Percentiles rank a stretch among this genome's conserved stretches.
Evolutionary conservation across 495 filamentous ascomycete species (phyloP).

Genomic region (Aspergillus mulundensis): DNA sequence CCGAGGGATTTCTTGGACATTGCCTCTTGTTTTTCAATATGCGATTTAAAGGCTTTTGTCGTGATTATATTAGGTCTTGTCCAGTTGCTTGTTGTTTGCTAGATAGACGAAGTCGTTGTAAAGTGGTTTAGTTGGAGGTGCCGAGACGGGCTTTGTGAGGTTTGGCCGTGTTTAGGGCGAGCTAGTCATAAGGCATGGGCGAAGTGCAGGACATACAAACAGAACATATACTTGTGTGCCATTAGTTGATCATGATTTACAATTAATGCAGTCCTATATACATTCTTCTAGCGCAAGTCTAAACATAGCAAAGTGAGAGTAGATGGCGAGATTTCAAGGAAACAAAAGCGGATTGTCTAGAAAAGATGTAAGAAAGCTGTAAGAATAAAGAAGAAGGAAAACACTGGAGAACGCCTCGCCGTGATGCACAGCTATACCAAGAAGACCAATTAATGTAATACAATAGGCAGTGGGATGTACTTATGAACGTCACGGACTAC

Average conservation of each 20-base stretch:
- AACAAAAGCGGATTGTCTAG: neutral
- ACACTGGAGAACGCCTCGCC: neutral
- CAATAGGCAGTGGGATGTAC: neutral
- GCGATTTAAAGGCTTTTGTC: neutral
- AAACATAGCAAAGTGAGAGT: neutral
- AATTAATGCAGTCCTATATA: conserved; percentile 3
- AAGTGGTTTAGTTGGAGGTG: neutral
- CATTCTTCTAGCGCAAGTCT: conserved; percentile 4
- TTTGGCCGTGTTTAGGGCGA: neutral
- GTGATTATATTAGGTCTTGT: neutral
- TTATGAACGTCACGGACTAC: conserved; percentile 1
- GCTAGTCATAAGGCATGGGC: neutral
- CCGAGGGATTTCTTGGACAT: conserved; percentile 22
- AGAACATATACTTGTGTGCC: neutral
- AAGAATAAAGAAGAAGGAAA: neutral
- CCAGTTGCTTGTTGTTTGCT: neutral
- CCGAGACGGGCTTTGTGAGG: neutral
- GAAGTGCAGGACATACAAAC: neutral
- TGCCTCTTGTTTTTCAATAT: neutral
- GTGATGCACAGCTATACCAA: neutral
- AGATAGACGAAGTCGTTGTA: neutral
- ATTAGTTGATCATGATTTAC: neutral
- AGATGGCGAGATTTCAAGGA: neutral
- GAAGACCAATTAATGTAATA: neutral
- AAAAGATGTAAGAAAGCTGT: neutral